Evolutionary conservation across 2,329 filamentous ascomycete genomes (phyloP), one percentile per base, ranked within the genome.

Genomic region (Hirsutella minnesotensis): DNA sequence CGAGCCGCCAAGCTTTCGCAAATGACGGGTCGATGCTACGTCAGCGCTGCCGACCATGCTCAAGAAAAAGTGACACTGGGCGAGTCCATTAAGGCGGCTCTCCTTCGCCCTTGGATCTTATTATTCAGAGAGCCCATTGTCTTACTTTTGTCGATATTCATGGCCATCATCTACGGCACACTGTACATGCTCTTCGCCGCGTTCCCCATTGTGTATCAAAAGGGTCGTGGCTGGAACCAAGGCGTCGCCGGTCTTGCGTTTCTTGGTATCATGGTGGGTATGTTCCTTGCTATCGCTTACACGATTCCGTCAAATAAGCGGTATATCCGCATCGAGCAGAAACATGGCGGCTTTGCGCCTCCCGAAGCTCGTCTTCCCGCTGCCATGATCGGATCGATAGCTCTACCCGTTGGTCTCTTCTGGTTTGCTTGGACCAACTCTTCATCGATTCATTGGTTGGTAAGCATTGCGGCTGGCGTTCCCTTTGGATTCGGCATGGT

Each of bases 71-170:
- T 85, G 3, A 60, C 92, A 42, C 61, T 65, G 4, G 65, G 94
- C 22, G 65, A 19, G 27, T 27, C 69, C 19, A 72, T 92, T 70
- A 40, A 33, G 38, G 21, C n/a, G 16, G 38, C 38, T 5, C 67
- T 94, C 33, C 57, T 92, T 48, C 78, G 87, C 4, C 88, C 87
- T 1, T 86, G 94, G 66, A 85, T 92, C 66, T 77, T 95, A 2
- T 75, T 94, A 29, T 90, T 92, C 61, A 12, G 33, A 47, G 87
- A 94, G 61, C 77, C 84, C 33, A 94, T 95, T 54, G 86, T 94
- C 39, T 76, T 94, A 51, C 77, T 92, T 54, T 82, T 94, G 53
- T 79, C 81, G 1, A 50, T 94, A 2, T 94, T 94, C 69, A 94
- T 92, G 85, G 82, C 78, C 3, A 83, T 92, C 1, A 70, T 90